Percentiles rank a stretch among this genome's conserved stretches.
phyloP scores from a whole-genome alignment of 2,329 filamentous ascomycete genomes.

The Claviceps sp. region DNA sequence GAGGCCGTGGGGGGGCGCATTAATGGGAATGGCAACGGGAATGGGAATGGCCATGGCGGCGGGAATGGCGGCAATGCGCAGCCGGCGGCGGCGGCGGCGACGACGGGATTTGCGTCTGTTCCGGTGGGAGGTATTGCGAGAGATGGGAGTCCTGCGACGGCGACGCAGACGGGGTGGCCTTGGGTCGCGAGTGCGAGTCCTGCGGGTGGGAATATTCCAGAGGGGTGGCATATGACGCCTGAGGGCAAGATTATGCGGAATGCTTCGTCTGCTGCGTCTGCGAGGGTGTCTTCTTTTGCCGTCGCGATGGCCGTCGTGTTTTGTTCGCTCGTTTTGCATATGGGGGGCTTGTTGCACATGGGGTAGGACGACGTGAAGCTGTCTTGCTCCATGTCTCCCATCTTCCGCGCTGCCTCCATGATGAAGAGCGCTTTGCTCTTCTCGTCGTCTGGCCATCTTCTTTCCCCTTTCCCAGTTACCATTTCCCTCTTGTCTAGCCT shows the following conservation, averaged over 20 bases:
- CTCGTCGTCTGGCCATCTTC: too few relatives aligned
- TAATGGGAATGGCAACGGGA: conserved; percentile 50
- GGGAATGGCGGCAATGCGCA: conserved; percentile 40
- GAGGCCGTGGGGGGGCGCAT: conserved; percentile 64
- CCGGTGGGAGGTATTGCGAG: conserved; percentile 48
- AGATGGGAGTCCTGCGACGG: conserved; percentile 37
- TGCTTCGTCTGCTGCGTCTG: conserved; percentile 27
- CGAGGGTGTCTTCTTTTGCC: background rate
- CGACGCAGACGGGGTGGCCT: conserved; percentile 51
- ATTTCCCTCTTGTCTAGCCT: too few relatives aligned
- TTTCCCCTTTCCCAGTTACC: too few relatives aligned
- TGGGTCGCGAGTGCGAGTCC: conserved; percentile 48
- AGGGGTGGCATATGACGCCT: conserved; percentile 67
- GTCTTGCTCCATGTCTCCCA: too few relatives aligned
- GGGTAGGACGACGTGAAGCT: too few relatives aligned
- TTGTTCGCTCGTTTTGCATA: background rate
- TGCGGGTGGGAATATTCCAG: conserved; percentile 48
- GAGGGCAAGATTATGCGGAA: conserved; percentile 69
- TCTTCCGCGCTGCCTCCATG: too few relatives aligned
- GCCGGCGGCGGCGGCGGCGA: conserved; percentile 47
- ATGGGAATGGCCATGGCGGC: conserved; percentile 32
- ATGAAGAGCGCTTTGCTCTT: too few relatives aligned
- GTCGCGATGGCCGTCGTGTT: conserved; percentile 10
- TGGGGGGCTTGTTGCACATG: too few relatives aligned
- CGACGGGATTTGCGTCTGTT: conserved; percentile 46